Base-by-base conservation (phyloP, 495 filamentous ascomycete species). In the Podospora comata region DNA sequence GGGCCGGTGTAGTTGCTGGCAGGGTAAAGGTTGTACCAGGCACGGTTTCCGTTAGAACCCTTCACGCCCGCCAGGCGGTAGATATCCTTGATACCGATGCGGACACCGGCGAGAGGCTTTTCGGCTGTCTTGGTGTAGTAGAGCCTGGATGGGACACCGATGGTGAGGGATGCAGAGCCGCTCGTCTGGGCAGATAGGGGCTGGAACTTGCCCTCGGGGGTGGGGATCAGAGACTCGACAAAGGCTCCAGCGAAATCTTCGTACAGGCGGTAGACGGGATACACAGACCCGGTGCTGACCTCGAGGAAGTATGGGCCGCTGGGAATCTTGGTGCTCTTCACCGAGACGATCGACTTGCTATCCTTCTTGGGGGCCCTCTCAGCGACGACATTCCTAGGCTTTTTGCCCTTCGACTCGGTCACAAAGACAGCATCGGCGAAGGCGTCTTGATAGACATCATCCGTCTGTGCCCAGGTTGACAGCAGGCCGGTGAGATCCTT, bases 61-160 rank as follows among this genome's bases (percentile, higher is more conserved):
- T 82, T 83, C 1, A 87, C 71, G 2, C 88, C 87, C 0, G 79
- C 79, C 11, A 90, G 73, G 32, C 86, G 79, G 73, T 83, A 87
- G 62, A 88, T 85, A 68, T 90, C 88, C 74, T 91, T 91, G 68
- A 90, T 77, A 1, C 82, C 86, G 2, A 89, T 67, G 13, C 88
- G 79, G n/a, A 84, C 72, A 6, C 85, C 85, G 5, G 80, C 79
- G 4, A 87, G 75, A 0, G 84, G 84, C 69, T 79, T 76, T 3
- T 67, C 66, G 2, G 72, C 68, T 0, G 79, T 82, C 60, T 76
- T 79, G 56, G 79, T 79, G 69, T 72, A 80, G 76, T 88, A 88
- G 0, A 89, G 77, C 5, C 84, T 77, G 18, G 85, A 88, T 0
- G 86, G 86, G 0, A 88, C 85, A 34, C 76, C 76, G 53, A 77